These are phyloP conservation scores for Leonotis leonurus DNA, from an alignment of 257 asterid species.

Conservation along the genomic window DNA sequence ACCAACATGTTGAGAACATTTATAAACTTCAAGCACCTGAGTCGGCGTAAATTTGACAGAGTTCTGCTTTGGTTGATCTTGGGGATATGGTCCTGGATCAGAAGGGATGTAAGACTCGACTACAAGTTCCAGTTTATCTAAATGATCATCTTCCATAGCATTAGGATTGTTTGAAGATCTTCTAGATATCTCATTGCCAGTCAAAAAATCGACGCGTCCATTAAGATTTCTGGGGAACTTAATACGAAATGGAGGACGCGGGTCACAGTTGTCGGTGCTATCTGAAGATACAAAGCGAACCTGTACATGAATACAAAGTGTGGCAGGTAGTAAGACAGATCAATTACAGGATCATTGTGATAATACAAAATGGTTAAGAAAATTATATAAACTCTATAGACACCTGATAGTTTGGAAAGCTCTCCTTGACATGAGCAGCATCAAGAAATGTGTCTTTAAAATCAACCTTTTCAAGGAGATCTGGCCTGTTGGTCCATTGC, in stretches of 20 bases:
- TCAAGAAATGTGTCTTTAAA: slow-evolving; percentile 92
- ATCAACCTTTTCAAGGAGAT: slow-evolving; percentile 78
- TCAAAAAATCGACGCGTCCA: slow-evolving; percentile 51
- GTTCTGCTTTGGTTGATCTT: slow-evolving; percentile 93
- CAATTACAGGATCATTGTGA: neutral
- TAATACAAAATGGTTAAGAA: neutral
- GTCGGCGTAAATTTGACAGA: slow-evolving; percentile 91
- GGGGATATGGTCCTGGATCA: slow-evolving; percentile 99
- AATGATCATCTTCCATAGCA: slow-evolving; percentile 26
- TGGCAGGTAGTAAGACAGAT: neutral
- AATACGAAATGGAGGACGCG: slow-evolving; percentile 69
- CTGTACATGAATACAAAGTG: slow-evolving; percentile 35
- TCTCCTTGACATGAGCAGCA: slow-evolving; percentile 72
- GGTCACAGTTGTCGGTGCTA: slow-evolving; percentile 56
- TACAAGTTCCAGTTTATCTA: slow-evolving; percentile 55
- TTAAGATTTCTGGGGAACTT: slow-evolving; percentile 58
- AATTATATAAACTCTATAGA: slow-evolving; percentile 8
- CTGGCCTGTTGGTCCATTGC: slow-evolving; percentile 90
- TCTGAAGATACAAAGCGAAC: slow-evolving; percentile 68
- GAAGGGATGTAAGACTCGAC: slow-evolving; percentile 87
- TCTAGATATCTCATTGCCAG: slow-evolving; percentile 48
- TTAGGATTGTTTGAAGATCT: slow-evolving; percentile 29
- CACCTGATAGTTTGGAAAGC: slow-evolving; percentile 91
- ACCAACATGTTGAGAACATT: neutral
- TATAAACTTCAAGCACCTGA: slow-evolving; percentile 50